phyloP scores from a whole-genome alignment of 2,329 filamentous ascomycete species.

The Ilyonectria sp. region DNA sequence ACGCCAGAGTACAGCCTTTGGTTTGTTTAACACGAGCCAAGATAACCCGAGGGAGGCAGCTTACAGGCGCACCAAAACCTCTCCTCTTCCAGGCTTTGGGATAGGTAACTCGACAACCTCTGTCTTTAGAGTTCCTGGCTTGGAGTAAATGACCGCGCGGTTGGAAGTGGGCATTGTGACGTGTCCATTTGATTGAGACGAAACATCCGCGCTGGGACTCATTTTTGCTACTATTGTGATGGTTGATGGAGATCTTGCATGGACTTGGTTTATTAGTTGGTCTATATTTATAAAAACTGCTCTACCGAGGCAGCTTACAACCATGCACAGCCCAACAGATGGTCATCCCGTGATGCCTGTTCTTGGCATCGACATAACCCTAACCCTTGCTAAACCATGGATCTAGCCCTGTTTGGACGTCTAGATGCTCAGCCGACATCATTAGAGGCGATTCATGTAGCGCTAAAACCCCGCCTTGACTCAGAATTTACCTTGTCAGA shows the following conservation, averaged over 20 bases:
- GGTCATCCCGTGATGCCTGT: neutral
- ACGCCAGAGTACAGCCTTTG: conserved; percentile 24
- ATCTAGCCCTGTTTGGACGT: neutral
- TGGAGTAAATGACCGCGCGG: conserved; percentile 18
- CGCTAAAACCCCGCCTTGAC: neutral
- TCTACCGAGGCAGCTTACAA: neutral
- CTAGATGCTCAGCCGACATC: neutral
- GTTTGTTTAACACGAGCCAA: neutral
- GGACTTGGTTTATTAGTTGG: neutral
- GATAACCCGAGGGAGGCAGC: neutral
- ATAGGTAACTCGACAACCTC: conserved; percentile 25
- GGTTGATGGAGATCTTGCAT: neutral
- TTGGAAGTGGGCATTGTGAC: conserved; percentile 3
- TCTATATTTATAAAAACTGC: neutral
- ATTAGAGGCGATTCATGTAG: neutral
- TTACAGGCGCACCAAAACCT: conserved; percentile 29
- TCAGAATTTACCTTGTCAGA: neutral
- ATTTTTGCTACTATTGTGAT: neutral
- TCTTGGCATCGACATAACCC: neutral
- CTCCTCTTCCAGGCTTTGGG: conserved; percentile 12
- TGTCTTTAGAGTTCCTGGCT: conserved; percentile 18
- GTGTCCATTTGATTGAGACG: neutral
- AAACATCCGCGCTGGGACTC: neutral
- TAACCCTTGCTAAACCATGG: neutral
- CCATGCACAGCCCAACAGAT: neutral